Conservation (phyloP, 805 yeast species). For the Ogataea pilisensis region DNA sequence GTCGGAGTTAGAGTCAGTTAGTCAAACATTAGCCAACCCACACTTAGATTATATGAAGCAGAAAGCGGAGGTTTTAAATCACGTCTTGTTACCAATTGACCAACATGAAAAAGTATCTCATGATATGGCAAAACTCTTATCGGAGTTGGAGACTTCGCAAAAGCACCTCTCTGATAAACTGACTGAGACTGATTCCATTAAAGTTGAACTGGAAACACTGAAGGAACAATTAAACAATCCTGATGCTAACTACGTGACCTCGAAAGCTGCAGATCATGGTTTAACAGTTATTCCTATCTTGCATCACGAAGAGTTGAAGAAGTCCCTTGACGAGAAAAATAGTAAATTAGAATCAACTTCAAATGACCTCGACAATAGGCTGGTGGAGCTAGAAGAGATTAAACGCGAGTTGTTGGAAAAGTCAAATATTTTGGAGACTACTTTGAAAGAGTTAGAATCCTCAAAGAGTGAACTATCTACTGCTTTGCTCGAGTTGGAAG, state of each 20-base stretch:
- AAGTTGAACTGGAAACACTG: not conserved
- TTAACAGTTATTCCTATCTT: constrained; percentile 6
- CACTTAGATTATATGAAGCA: constrained; percentile 4
- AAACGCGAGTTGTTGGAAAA: not conserved
- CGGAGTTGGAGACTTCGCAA: not conserved
- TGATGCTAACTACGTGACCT: constrained; percentile 18
- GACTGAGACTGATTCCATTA: not conserved
- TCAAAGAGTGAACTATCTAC: not conserved
- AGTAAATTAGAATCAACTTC: constrained; percentile 7
- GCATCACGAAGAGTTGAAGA: constrained; percentile 20
- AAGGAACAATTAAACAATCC: constrained; percentile 22
- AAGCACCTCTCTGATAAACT: not conserved
- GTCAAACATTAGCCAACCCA: too few species aligned
- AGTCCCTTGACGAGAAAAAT: not conserved
- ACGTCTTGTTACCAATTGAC: not conserved
- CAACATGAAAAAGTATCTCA: constrained; percentile 15
- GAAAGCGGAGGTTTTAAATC: constrained; percentile 3
- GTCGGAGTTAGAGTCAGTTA: not conserved
- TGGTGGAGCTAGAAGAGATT: constrained; percentile 2
- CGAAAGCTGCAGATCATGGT: constrained; percentile 17
- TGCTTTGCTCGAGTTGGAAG: too few species aligned
- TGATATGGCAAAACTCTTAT: not conserved
- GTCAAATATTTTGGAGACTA: not conserved
- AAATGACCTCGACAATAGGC: not conserved
- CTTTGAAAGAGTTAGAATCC: not conserved